Evolutionary conservation across 2,329 filamentous ascomycete species (phyloP).

Genomic region (Amphichorda felina): DNA sequence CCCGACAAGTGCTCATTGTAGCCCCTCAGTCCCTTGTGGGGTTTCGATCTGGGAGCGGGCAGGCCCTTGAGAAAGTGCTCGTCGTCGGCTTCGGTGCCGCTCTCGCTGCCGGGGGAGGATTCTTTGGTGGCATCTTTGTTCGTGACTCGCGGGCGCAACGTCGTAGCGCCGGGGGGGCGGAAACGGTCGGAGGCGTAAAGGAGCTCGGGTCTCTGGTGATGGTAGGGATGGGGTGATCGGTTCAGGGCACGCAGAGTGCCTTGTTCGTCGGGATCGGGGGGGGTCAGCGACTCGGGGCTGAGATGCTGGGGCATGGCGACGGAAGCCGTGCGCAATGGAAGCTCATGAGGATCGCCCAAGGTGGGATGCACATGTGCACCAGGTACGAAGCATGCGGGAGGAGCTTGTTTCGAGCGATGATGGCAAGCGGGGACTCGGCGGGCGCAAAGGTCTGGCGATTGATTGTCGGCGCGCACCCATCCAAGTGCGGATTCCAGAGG

Average conservation of each 20-base stretch:
- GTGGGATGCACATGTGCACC: neutral
- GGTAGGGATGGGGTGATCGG: slow-evolving; percentile 58
- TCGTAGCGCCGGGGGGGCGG: slow-evolving; percentile 3
- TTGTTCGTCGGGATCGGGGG: slow-evolving; percentile 21
- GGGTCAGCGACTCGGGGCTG: slow-evolving; percentile 18
- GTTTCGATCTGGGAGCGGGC: slow-evolving; percentile 61
- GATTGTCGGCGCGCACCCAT: too few species aligned
- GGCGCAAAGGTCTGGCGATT: too few species aligned
- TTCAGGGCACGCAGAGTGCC: slow-evolving; percentile 35
- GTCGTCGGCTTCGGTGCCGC: slow-evolving; percentile 90
- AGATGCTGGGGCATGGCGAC: slow-evolving; percentile 35
- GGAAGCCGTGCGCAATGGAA: neutral
- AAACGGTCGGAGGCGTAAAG: slow-evolving; percentile 34
- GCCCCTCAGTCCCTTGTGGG: slow-evolving; percentile 68
- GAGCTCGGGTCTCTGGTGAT: slow-evolving; percentile 44
- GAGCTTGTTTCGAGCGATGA: too few species aligned
- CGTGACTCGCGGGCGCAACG: slow-evolving; percentile 10
- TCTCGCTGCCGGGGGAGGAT: slow-evolving; percentile 63
- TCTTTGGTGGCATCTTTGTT: slow-evolving; percentile 22
- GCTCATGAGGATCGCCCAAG: slow-evolving; percentile 19
- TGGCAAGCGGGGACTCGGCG: too few species aligned
- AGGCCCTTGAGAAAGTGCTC: slow-evolving; percentile 80
- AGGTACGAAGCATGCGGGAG: too few species aligned
- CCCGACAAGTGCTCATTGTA: slow-evolving; percentile 40
- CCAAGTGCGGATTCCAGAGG: too few species aligned